Conservation (phyloP, 441 rosid species). For the Eruca vesicaria region DNA sequence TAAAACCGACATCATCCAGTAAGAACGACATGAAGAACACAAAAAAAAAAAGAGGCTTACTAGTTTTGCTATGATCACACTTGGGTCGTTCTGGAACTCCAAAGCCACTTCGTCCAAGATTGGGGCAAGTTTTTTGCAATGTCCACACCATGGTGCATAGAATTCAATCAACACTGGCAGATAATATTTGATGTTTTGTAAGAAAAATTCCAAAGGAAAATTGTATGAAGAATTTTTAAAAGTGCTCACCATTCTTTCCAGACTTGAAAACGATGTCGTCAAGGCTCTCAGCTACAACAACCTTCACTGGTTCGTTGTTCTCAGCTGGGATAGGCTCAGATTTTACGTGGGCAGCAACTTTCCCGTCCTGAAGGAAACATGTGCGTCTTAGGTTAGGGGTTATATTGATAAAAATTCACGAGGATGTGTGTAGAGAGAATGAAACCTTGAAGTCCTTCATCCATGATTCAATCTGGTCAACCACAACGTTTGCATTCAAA, state of each 20-base stretch:
- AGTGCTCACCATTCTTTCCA: slow-evolving; percentile 77
- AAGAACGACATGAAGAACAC: not conserved
- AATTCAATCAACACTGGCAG: slow-evolving; percentile 76
- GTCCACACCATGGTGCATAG: slow-evolving; percentile 99
- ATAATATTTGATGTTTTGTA: not conserved
- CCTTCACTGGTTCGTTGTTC: slow-evolving; percentile 87
- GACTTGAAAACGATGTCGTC: slow-evolving; percentile 77
- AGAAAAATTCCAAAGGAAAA: not conserved
- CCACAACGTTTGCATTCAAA: slow-evolving; percentile 64
- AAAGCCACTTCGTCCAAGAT: slow-evolving; percentile 93
- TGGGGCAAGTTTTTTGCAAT: slow-evolving; percentile 88
- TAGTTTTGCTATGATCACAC: slow-evolving; percentile 71
- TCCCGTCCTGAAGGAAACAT: slow-evolving; percentile 74
- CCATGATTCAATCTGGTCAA: slow-evolving; percentile 79
- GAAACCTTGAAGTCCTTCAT: slow-evolving; percentile 81
- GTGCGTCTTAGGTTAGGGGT: slow-evolving; percentile 13
- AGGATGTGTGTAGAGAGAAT: not conserved
- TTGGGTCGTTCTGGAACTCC: slow-evolving; percentile 57
- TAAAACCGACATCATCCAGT: not conserved
- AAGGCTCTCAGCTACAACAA: slow-evolving; percentile 83
- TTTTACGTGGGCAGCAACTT: slow-evolving; percentile 56
- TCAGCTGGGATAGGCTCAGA: slow-evolving; percentile 87
- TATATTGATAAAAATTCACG: not conserved
- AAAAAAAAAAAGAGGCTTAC: slow-evolving; percentile 42
- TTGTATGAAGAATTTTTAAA: slow-evolving; percentile 3